A percentile compares a stretch with the other conserved stretches of the same genome.
Evolutionary conservation across 768 basidiomycete species (phyloP).

Genomic region (Neoboletus brunneissimus): DNA sequence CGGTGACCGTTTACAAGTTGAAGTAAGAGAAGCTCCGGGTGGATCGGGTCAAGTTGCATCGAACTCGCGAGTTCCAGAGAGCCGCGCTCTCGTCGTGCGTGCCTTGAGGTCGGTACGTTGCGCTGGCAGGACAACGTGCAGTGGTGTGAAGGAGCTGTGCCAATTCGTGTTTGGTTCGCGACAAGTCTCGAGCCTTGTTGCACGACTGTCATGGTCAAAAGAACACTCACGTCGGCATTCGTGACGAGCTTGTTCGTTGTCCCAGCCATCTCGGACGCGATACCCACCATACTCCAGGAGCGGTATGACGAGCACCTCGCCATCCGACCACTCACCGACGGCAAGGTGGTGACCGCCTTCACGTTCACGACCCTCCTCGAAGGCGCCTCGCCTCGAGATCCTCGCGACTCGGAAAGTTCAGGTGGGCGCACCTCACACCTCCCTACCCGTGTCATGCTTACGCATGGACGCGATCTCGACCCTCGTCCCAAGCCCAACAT

Average conservation of each 20-base stretch:
- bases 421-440: constrained; percentile 42
- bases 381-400: constrained; percentile 54
- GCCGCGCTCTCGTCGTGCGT: no score
- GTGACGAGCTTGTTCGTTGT: constrained; percentile 10
- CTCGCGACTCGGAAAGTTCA: constrained; percentile 41
- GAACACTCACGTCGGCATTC: neutral
- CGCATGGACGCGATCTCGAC: neutral
- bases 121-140: no score
- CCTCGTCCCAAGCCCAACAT: constrained; percentile 61
- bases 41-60: no score
- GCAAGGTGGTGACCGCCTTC: constrained; percentile 78
- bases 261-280: neutral
- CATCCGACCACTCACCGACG: constrained; percentile 69
- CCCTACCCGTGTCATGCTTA: neutral
- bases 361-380: constrained; percentile 67
- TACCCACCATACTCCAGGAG: constrained; percentile 21
- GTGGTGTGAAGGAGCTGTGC: no score
- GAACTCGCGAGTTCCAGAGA: no score
- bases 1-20: no score
- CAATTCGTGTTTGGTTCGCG: neutral
- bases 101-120: no score
- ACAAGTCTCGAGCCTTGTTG: neutral
- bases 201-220: constrained; percentile 3
- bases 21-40: no score
- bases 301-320: constrained; percentile 49